Conservation (phyloP, 2,329 filamentous ascomycete species). For the Diaporthe capsici region DNA sequence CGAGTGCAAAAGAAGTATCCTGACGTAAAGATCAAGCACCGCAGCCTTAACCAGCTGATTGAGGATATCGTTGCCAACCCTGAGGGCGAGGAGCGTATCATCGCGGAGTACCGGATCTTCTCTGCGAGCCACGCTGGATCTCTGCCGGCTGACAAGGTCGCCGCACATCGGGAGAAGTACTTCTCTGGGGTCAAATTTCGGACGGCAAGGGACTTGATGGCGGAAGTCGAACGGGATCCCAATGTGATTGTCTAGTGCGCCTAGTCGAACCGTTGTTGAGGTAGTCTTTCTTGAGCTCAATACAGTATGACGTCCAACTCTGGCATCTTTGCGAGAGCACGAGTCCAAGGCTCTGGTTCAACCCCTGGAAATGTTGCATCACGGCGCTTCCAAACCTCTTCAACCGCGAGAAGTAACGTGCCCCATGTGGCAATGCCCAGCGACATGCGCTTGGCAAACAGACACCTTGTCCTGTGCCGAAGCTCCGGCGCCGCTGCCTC, state of each 20-base stretch:
- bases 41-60: not conserved
- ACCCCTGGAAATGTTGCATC: not conserved
- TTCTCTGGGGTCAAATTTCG: not conserved
- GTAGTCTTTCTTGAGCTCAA: not conserved
- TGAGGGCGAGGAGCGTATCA: not conserved
- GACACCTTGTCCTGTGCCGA: not conserved
- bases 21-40: not conserved
- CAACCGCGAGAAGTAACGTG: not conserved
- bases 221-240: not conserved
- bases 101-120: not conserved
- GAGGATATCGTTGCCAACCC: not conserved
- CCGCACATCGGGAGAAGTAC: constrained; percentile 8
- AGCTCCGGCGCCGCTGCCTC: not conserved
- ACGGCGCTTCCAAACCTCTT: not conserved
- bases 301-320: not conserved
- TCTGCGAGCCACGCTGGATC: constrained; percentile 3
- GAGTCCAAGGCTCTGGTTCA: not conserved
- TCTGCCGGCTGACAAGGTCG: not conserved
- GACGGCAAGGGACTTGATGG: constrained; percentile 2
- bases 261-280: too few relatives aligned
- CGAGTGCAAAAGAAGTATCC: not conserved
- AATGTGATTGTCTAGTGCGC: not conserved
- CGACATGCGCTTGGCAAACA: not conserved
- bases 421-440: not conserved
- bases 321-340: not conserved